Evolutionary conservation across 2,329 filamentous ascomycete species (phyloP).

Genomic region (Nemania sp.): DNA sequence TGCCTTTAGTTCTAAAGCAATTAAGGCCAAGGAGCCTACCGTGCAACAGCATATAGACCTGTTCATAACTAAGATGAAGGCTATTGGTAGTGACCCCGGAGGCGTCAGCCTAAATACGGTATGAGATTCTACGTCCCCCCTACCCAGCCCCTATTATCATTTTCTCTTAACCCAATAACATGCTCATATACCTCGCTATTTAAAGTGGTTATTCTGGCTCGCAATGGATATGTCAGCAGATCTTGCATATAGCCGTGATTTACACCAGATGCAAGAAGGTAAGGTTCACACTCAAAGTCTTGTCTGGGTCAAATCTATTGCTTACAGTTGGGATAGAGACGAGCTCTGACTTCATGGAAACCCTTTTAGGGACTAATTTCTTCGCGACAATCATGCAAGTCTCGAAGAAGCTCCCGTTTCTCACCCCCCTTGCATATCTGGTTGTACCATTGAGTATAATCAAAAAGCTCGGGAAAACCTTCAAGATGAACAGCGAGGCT

Average conservation of each 20-base stretch:
- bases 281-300: not conserved
- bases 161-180: too few relatives aligned
- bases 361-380: conserved; percentile 11
- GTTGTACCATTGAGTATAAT: conserved; percentile 20
- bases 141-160: too few relatives aligned
- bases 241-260: conserved; percentile 25
- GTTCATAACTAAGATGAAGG: not conserved
- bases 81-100: not conserved
- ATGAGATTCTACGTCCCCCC: too few relatives aligned
- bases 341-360: conserved; percentile 2
- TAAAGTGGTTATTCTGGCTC: not conserved
- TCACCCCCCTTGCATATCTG: conserved; percentile 23
- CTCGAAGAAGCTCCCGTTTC: conserved; percentile 19
- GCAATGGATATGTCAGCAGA: conserved; percentile 29
- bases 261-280: conserved; percentile 28
- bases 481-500: conserved; percentile 13
- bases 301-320: too few relatives aligned
- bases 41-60: conserved; percentile 28
- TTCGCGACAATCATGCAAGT: conserved; percentile 26
- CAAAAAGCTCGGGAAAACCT: conserved; percentile 2
- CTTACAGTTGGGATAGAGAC: not conserved
- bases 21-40: conserved; percentile 23
- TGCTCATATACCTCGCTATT: too few relatives aligned
- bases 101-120: not conserved
- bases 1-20: conserved; percentile 29